Conservation (phyloP, 2,329 filamentous ascomycete genomes). For the Elsinoe necatrix region DNA sequence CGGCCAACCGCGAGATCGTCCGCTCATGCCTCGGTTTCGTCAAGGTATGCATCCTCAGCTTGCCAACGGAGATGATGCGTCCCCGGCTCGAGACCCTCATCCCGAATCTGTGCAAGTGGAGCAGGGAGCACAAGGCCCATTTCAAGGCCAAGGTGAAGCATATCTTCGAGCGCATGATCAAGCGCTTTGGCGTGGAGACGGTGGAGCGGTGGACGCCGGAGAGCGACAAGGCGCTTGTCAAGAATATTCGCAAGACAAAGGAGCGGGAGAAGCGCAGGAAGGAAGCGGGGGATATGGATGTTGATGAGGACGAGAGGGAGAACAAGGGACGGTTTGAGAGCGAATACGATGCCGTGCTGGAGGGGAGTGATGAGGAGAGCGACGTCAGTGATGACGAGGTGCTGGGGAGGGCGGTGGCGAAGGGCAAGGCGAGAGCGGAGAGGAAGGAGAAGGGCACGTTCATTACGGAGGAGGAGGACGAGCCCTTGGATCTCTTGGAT, state of each 20-base stretch:
- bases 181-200: slow-evolving; percentile 75
- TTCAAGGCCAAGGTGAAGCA: slow-evolving; percentile 98
- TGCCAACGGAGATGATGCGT: slow-evolving; percentile 70
- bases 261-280: slow-evolving; percentile 88
- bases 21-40: slow-evolving; percentile 91
- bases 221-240: slow-evolving; percentile 77
- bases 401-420: slow-evolving; percentile 40
- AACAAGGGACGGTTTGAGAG: slow-evolving; percentile 66
- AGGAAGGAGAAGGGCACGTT: slow-evolving; percentile 53
- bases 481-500: slow-evolving; percentile 88
- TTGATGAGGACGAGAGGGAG: slow-evolving; percentile 35
- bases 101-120: slow-evolving; percentile 90
- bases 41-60: slow-evolving; percentile 84
- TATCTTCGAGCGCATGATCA: slow-evolving; percentile 88
- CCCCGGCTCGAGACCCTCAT: slow-evolving; percentile 69
- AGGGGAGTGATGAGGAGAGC: slow-evolving; percentile 49
- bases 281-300: slow-evolving; percentile 54
- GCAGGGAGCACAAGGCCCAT: slow-evolving; percentile 94
- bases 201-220: slow-evolving; percentile 78
- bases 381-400: slow-evolving; percentile 56
- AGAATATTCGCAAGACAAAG: slow-evolving; percentile 91
- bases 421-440: slow-evolving; percentile 48
- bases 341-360: slow-evolving; percentile 93
- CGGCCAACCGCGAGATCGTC: slow-evolving; percentile 94
- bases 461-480: slow-evolving; percentile 89